Conservation (phyloP, 805 yeast genomes). For the Ogataea glucozyma region DNA sequence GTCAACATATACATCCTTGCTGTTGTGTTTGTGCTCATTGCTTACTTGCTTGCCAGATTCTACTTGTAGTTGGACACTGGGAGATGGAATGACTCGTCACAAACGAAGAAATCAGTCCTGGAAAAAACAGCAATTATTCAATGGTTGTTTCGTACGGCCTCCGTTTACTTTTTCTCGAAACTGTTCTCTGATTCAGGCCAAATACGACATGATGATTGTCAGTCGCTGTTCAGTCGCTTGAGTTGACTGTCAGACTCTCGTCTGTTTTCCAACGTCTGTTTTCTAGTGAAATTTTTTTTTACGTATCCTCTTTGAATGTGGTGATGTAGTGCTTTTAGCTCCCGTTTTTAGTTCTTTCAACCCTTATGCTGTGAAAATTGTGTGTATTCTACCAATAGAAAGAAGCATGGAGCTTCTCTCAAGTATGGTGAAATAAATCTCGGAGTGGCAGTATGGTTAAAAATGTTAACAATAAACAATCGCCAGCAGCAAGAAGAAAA, state of each 20-base stretch:
- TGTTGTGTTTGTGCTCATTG: conserved; percentile 23
- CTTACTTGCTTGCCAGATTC: conserved; percentile 23
- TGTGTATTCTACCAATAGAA: conserved; percentile 8
- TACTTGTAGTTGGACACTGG: conserved; percentile 6
- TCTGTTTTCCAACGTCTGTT: conserved; percentile 1
- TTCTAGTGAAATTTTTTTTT: conserved; percentile 7
- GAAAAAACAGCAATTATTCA: background rate
- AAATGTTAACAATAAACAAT: no score
- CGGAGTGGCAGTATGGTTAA: no score
- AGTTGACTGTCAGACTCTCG: no score
- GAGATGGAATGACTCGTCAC: conserved; percentile 1
- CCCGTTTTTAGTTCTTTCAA: conserved; percentile 1
- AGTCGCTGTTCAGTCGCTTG: background rate
- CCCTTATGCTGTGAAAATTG: conserved; percentile 3
- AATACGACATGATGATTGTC: no score
- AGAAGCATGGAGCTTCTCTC: no score
- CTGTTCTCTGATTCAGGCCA: no score
- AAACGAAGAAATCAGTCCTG: background rate
- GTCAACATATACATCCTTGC: conserved; percentile 22
- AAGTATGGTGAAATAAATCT: no score
- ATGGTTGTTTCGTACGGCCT: no score
- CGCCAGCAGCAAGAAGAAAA: no score
- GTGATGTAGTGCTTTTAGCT: conserved; percentile 6
- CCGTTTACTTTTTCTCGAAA: no score
- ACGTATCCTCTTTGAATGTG: conserved; percentile 5